Base-by-base conservation (phyloP, 2,329 filamentous ascomycete species). In the Fusarium goolgardi region DNA sequence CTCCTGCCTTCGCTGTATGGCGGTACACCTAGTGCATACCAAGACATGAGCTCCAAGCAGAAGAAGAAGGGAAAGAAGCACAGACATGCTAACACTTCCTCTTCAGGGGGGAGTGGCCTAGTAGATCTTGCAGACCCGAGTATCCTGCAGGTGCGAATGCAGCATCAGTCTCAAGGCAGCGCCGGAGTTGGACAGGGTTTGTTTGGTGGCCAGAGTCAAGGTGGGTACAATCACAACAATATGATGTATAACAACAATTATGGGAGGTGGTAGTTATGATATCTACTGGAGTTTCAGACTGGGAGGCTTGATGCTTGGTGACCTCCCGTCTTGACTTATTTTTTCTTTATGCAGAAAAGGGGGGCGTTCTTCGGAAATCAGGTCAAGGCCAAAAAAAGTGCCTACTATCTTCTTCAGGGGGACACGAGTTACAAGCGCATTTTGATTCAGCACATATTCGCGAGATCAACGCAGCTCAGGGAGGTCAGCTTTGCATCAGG, bases 11-110 rank as follows among this genome's bases (percentile, higher is more conserved):
- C 92, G 88, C 92, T 96, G 86, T 96, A 96, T 86, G 92, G 91
- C 84, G 86, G 89, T 79, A 91, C 92, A 84, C 85, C 91, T 85
- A 92, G 91, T 85, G 88, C 89, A 83, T 93, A 93, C 85, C 92
- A 94, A 90, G 94, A 97, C 81, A 90, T 91, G 84, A 91, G 91
- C 84, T 91, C 92, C 85, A 96, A 97, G 90, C 94, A 96, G 89
- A 97, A 97, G 91, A 97, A 97, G 90, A 97, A 97, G 93, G 94
- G 94, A 86, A 97, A 97, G 90, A 97, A 97, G 93, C 95, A 97
- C 88, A 96, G 94, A 90, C 94, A 97, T 91, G 95, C 94, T 96
- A 97, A 97, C 93, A 97, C 95, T 95, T 97, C 94, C 92, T 98
- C 95, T 90, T 97, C 94, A 90, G 92, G 92, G 86, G 94, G 94